Evolutionary conservation across 176 grass and related monocot species (phyloP).

Genomic region (Cenchrus americanus): DNA sequence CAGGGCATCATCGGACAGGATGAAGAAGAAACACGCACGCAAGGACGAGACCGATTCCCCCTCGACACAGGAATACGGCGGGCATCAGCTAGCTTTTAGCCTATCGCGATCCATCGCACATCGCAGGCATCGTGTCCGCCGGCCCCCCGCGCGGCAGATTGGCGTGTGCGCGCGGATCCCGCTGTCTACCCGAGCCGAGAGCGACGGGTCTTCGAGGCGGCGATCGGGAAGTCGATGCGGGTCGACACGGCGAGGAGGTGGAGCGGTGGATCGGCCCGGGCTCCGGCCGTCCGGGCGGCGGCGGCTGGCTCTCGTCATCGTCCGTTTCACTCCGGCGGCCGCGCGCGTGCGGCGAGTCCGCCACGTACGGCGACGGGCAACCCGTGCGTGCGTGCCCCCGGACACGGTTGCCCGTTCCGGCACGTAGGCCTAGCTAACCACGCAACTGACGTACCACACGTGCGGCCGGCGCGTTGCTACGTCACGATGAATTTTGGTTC

Average conservation of each 20-base stretch:
- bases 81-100: too few relatives aligned
- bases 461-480: background rate
- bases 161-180: background rate
- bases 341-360: background rate
- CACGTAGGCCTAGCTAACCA: background rate
- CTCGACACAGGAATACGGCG: background rate
- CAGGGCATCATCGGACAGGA: too few relatives aligned
- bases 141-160: background rate
- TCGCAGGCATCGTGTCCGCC: background rate
- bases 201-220: too few relatives aligned
- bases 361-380: background rate
- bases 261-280: too few relatives aligned
- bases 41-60: background rate
- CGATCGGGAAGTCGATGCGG: too few relatives aligned
- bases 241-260: too few relatives aligned
- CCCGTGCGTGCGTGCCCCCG: background rate
- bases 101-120: too few relatives aligned
- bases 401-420: conserved; percentile 32
- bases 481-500: background rate
- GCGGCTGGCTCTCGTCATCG: too few relatives aligned
- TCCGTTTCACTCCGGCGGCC: background rate
- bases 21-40: too few relatives aligned
- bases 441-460: background rate
- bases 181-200: background rate
- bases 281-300: too few relatives aligned